phyloP scores from a whole-genome alignment of 1,139 yeast genomes.

The Scheffersomyces lignicola region DNA sequence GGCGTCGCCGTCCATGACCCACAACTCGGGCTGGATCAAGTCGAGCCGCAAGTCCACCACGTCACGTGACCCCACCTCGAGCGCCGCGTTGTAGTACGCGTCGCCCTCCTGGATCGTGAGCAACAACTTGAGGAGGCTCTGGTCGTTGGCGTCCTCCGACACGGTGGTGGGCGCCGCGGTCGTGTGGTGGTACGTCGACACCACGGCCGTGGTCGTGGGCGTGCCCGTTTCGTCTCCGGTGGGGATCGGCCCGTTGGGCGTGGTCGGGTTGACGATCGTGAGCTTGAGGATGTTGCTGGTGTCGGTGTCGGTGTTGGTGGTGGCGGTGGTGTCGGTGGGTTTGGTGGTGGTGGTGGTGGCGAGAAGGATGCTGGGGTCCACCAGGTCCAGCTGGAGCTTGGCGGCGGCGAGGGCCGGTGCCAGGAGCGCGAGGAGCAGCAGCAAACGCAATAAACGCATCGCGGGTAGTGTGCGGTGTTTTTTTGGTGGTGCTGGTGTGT shows the following conservation, averaged over 20 bases:
- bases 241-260: background rate
- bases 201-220: constrained; percentile 14
- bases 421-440: too few relatives aligned
- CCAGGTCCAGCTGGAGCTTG: too few relatives aligned
- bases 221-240: constrained; percentile 11
- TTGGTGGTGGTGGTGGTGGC: constrained; percentile 1
- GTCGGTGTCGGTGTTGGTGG: constrained; percentile 5
- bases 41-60: constrained; percentile 29
- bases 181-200: constrained; percentile 7
- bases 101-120: constrained; percentile 17
- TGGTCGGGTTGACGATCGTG: constrained; percentile 1
- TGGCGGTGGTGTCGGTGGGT: constrained; percentile 4
- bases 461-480: too few relatives aligned
- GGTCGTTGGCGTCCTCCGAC: constrained; percentile 19
- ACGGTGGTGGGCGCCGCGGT: constrained; percentile 11
- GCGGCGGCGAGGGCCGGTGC: too few relatives aligned
- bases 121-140: constrained; percentile 18
- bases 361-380: constrained; percentile 1
- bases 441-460: too few relatives aligned
- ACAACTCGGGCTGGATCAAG: constrained; percentile 34
- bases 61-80: constrained; percentile 12
- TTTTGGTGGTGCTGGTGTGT: too few relatives aligned
- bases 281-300: constrained; percentile 1
- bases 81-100: constrained; percentile 17
- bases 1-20: constrained; percentile 32